Percentiles rank a stretch among this genome's conserved stretches.
Evolutionary conservation across 1,139 yeast species (phyloP).

Genomic region (Candida sanyaensis): DNA sequence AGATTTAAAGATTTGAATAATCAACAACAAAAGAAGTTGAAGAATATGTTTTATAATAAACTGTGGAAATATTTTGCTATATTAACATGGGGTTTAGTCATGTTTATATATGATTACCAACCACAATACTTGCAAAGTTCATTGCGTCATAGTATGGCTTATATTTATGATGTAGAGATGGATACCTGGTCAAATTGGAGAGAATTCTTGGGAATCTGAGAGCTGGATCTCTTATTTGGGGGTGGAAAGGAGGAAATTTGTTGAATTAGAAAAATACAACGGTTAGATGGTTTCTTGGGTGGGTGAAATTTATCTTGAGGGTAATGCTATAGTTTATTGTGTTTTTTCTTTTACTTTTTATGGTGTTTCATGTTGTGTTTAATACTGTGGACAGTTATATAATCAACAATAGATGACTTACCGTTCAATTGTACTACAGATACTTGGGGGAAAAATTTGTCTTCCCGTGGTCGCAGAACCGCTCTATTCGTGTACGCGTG

Average conservation of each 20-base stretch:
- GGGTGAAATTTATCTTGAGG: too few species aligned
- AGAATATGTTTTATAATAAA: conserved; percentile 35
- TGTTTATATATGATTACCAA: conserved; percentile 68
- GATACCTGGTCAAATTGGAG: conserved; percentile 46
- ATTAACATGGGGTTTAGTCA: conserved; percentile 74
- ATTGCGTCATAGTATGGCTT: conserved; percentile 70
- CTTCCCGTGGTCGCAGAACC: not conserved
- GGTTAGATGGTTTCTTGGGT: too few species aligned
- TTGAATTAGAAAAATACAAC: not conserved
- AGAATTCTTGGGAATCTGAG: conserved; percentile 39
- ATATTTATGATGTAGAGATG: conserved; percentile 60
- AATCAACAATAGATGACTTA: too few species aligned
- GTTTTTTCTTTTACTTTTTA: too few species aligned
- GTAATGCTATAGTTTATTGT: too few species aligned
- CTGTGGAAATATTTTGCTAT: conserved; percentile 71
- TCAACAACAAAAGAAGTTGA: conserved; percentile 36
- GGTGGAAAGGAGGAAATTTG: not conserved
- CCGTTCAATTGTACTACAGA: too few species aligned
- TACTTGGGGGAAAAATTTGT: too few species aligned
- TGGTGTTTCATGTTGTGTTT: too few species aligned
- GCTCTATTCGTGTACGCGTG: not conserved
- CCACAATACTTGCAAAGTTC: conserved; percentile 67
- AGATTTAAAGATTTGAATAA: conserved; percentile 31
- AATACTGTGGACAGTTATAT: too few species aligned
- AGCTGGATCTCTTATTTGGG: not conserved